Evolutionary conservation across 1,284 basidiomycete genomes (phyloP).

Genomic region (Irpex lacteus): DNA sequence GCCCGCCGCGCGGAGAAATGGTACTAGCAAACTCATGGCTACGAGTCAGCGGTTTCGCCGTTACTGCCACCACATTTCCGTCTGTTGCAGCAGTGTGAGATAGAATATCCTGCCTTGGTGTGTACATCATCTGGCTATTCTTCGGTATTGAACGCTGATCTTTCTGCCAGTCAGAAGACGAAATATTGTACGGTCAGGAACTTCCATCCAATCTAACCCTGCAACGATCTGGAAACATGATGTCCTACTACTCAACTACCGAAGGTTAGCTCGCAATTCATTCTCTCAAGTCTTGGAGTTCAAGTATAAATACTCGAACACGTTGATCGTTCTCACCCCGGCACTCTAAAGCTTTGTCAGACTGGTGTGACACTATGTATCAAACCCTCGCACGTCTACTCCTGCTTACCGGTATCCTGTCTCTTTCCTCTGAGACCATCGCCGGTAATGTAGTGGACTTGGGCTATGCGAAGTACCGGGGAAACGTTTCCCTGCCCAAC

Average conservation of each 20-base stretch:
- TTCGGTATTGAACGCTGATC: background rate
- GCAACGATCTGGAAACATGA: background rate
- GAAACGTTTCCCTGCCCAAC: conserved; percentile 48
- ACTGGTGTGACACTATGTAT: background rate
- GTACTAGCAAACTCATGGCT: background rate
- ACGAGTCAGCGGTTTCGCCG: background rate
- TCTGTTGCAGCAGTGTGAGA: background rate
- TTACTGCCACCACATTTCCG: background rate
- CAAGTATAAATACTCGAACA: background rate
- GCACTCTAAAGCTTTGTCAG: background rate
- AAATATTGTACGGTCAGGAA: background rate
- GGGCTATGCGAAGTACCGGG: conserved; percentile 39
- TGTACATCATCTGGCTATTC: background rate
- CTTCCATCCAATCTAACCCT: too few species aligned
- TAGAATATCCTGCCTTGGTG: background rate
- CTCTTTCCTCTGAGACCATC: conserved; percentile 1
- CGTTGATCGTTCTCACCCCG: background rate
- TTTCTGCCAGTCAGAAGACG: background rate
- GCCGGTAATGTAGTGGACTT: conserved; percentile 23
- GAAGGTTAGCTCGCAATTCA: background rate
- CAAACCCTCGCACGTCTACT: background rate
- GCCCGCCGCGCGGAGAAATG: background rate
- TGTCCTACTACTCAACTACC: background rate
- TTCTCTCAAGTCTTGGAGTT: too few species aligned
- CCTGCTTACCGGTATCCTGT: conserved; percentile 5